Conservation (phyloP, 208 protist genomes). For the Histomonas meleagridis region DNA sequence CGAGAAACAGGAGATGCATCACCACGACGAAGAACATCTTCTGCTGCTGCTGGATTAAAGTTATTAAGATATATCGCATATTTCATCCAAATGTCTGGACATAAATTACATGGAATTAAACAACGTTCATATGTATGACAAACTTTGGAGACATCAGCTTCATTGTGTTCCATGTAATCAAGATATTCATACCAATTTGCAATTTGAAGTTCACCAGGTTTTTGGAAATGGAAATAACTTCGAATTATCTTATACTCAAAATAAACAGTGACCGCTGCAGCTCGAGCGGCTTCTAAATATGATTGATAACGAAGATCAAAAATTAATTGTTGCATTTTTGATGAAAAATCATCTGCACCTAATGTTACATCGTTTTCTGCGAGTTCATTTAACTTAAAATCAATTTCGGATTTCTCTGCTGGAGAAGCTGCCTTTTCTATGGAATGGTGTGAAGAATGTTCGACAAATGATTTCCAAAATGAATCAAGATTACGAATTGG, state of each 20-base stretch:
- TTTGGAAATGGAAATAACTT: slow-evolving; percentile 27
- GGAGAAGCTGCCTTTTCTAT: background rate
- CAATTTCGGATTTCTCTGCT: background rate
- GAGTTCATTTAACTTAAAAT: background rate
- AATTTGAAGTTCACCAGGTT: background rate
- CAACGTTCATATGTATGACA: background rate
- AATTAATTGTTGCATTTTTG: background rate
- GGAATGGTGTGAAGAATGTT: background rate
- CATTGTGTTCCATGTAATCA: background rate
- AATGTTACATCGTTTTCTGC: background rate
- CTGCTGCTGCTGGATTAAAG: background rate
- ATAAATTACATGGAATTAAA: background rate
- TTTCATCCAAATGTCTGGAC: background rate
- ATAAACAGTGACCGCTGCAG: background rate
- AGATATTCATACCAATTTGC: slow-evolving; percentile 5
- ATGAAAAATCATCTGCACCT: background rate
- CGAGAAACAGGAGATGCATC: background rate
- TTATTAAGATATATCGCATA: background rate
- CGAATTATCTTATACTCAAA: background rate
- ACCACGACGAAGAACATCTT: background rate
- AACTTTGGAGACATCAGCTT: background rate
- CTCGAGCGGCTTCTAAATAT: background rate
- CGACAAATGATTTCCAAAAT: background rate
- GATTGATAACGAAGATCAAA: background rate
- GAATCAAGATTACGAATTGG: background rate